phyloP scores from a whole-genome alignment of 371 early-diverging fungal species.

The Mucor racemosus region DNA sequence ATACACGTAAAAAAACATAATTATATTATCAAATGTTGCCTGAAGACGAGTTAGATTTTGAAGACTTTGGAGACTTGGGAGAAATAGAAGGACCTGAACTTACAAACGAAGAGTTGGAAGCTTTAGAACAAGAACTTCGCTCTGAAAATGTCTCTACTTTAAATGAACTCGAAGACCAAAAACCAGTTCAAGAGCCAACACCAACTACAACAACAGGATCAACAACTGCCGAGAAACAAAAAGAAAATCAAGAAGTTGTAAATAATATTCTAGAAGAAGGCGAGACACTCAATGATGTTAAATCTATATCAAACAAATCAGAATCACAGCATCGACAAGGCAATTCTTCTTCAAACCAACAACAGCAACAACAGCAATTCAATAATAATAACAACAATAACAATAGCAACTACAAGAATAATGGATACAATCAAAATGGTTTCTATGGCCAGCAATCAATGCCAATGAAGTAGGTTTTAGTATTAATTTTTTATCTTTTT shows the following conservation, averaged over 20 bases:
- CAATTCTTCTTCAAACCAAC: neutral
- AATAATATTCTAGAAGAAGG: neutral
- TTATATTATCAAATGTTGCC: conserved; percentile 11
- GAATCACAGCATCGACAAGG: neutral
- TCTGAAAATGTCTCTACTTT: neutral
- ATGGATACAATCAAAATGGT: neutral
- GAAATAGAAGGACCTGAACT: conserved; percentile 13
- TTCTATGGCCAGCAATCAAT: conserved; percentile 5
- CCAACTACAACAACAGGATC: conserved; percentile 2
- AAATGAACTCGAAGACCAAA: neutral
- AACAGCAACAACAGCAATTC: neutral
- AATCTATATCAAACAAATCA: neutral
- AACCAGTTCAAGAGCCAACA: neutral
- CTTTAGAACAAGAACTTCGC: conserved; percentile 15
- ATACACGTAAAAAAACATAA: neutral
- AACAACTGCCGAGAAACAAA: neutral
- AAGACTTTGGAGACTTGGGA: conserved; percentile 25
- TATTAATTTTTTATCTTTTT: conserved; percentile 3
- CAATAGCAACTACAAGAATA: conserved; percentile 3
- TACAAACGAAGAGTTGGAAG: conserved; percentile 24
- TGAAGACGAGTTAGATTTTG: conserved; percentile 29
- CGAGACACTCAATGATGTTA: neutral
- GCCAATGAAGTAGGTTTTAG: conserved; percentile 27
- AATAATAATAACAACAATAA: conserved; percentile 1
- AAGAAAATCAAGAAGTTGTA: conserved; percentile 4